Evolutionary conservation across 1,284 basidiomycete genomes (phyloP), one percentile per base, ranked within the genome.

Genomic region (Kwoniella shivajii): DNA sequence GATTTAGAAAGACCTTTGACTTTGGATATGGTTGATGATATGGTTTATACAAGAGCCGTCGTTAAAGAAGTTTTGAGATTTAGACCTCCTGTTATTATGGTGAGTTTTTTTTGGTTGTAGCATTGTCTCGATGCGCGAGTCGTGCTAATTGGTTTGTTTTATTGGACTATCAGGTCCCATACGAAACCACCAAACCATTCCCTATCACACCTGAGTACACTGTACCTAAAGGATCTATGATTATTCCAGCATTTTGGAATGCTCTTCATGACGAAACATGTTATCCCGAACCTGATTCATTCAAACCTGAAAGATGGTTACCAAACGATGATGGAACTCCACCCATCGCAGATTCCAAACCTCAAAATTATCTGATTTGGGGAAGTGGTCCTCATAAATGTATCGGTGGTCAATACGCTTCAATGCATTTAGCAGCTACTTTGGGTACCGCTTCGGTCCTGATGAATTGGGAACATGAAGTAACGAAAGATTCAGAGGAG

Each of bases 231-330:
- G 86, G 86, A 66, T 88, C 88, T 73, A 97, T 99, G 91, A 84
- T 98, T 70, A 97, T 99, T 67, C 95, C 95, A 2, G 91, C 90
- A n/a, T 90, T 97, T 80, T 99, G 89, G 80, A 89, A 88, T 73
- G 92, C 93, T 10, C 82, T 97, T 44, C 94, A 98, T 77, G 95
- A 99, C 77, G 84, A 89, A 18, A 81, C 82, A 43, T 86, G 93
- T 54, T 99, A 90, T 82, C 90, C 92, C 33, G 84, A 93, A 53
- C 92, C 95, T 3, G 90, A 94, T 37, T 76, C 80, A 59, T 88
- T 98, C 77, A 67, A 81, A 29, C 95, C 95, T 7, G 94, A 97
- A 76, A 88, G 95, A 63, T 99, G 94, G 93, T 82, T 99, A 49
- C 88, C 92, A 68, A 84, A 88, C 52, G 79, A 86, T n/a, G 84